Evolutionary conservation across 345 rosid species (phyloP).

Genomic region (Litchi chinensis): DNA sequence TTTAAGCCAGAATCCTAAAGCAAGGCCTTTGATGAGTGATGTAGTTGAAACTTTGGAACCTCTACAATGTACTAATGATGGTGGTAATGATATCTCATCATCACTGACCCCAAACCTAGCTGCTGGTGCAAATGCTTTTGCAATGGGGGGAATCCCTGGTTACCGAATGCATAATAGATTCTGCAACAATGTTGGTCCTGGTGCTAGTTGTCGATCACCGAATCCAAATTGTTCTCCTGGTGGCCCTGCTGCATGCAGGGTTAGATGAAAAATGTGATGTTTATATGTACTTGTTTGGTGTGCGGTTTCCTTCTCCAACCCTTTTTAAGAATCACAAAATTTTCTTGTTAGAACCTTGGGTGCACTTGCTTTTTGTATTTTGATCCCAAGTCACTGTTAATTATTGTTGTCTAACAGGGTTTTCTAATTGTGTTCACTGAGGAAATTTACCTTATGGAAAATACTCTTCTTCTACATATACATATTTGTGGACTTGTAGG

Average conservation of each 20-base stretch:
- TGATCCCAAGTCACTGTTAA: constrained; percentile 31
- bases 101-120: constrained; percentile 40
- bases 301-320: constrained; percentile 35
- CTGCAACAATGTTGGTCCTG: constrained; percentile 72
- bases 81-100: constrained; percentile 45
- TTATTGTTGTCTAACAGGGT: constrained; percentile 32
- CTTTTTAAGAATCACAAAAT: constrained; percentile 30
- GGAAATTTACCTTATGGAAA: constrained; percentile 23
- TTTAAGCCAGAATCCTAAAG: constrained; percentile 95
- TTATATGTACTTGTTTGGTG: constrained; percentile 47
- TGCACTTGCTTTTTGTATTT: constrained; percentile 41
- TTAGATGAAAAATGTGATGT: constrained; percentile 57
- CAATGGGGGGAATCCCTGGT: constrained; percentile 73
- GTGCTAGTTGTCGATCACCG: constrained; percentile 76
- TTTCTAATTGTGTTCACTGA: constrained; percentile 9
- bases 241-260: constrained; percentile 79
- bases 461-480: background rate
- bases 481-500: constrained; percentile 3
- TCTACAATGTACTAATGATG: constrained; percentile 60
- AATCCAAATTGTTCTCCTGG: constrained; percentile 77
- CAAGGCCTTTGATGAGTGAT: constrained; percentile 95
- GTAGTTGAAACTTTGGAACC: constrained; percentile 96
- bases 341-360: constrained; percentile 44
- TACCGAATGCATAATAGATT: constrained; percentile 62
- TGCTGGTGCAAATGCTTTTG: constrained; percentile 47